Conservation (phyloP, 495 filamentous ascomycete genomes). For the Thozetella sp. region DNA sequence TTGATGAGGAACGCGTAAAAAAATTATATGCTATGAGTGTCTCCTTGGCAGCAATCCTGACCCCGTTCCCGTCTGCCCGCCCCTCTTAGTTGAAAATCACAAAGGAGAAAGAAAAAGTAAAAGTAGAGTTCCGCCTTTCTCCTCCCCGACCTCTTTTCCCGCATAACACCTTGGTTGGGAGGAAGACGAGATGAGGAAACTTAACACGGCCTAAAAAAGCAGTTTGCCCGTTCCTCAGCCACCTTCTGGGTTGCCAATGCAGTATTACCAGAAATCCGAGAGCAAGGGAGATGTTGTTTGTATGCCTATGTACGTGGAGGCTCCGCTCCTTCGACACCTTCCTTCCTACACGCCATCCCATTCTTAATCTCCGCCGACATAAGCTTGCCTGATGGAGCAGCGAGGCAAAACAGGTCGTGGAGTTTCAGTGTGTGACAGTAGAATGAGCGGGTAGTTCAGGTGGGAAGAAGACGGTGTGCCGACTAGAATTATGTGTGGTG, state of each 20-base stretch:
- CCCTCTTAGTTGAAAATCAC: constrained; percentile 5
- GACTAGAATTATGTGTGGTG: constrained; percentile 2
- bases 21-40: constrained; percentile 10
- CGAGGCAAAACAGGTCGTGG: no score
- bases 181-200: not conserved
- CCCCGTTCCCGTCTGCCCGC: not conserved
- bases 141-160: not conserved
- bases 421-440: not conserved
- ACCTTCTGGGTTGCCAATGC: constrained; percentile 25
- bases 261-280: constrained; percentile 37
- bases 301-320: constrained; percentile 19
- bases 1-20: constrained; percentile 3
- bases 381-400: no score
- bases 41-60: not conserved
- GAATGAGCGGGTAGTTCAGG: not conserved
- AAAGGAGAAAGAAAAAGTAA: constrained; percentile 3
- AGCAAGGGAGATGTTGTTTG: not conserved
- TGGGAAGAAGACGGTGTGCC: not conserved
- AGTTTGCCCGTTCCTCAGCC: constrained; percentile 5
- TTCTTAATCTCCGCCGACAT: no score
- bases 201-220: not conserved
- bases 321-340: not conserved
- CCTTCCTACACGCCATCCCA: not conserved
- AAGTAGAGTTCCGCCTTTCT: not conserved
- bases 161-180: not conserved